Base-by-base conservation (phyloP, 805 yeast species). In the Torulaspora indica region DNA sequence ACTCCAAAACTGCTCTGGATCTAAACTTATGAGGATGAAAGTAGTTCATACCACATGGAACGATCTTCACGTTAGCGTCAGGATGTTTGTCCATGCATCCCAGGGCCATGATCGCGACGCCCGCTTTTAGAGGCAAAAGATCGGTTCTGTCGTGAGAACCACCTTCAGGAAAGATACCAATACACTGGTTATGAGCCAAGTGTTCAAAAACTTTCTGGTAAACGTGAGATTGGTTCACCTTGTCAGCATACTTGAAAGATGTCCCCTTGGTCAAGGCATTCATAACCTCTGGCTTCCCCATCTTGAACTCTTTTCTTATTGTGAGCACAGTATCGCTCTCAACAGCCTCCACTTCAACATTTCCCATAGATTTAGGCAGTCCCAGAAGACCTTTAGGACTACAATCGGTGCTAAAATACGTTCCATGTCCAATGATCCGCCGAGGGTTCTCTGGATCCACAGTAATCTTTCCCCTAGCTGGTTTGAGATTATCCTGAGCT, bases 121-220 rank as follows among this genome's bases (percentile, higher is more conserved):
- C 98, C 1, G 98, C 96, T 61, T 93, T 91, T 54, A 91, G 71
- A 0, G 98, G 98, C 40, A 91, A 73, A 54, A 91, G 67, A 51
- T 88, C 95, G 0, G 98, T 81, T 53, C 98, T 75, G 64, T 91
- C 98, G 59, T 91, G 98, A 9, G 96, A 88, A 1, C 98, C 98
- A 47, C 98, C 98, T 70, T 93, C 98, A 7, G 98, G 97, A 69
- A 89, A 93, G 35, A 93, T 86, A 8, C 98, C 98, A 28, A 93
- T 68, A 50, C 95, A 86, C 45, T 85, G 79, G 33, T 93, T 89
- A 47, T 78, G 75, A 14, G 86, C 76, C 50, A 93, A 73, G 63
- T 88, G 96, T 39, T 82, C 78, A 63, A 90, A 93, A 2, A 93
- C 98, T 51, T 76, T 74, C 43, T 84, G 77, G 65, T 88, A 93